phyloP scores from a whole-genome alignment of 441 rosid genomes.

The Breynia disticha region DNA sequence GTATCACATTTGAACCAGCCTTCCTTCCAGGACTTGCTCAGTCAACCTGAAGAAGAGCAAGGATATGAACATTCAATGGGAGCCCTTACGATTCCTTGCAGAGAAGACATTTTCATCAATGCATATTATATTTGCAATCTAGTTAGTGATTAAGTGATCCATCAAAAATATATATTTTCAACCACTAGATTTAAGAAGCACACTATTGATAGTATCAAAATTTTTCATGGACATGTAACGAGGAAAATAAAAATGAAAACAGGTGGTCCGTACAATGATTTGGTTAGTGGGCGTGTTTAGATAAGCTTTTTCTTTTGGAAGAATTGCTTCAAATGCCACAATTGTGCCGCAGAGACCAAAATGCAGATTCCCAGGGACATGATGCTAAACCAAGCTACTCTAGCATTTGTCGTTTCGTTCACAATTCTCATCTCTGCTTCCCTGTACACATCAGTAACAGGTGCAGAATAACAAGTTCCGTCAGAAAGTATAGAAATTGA shows the following conservation, averaged over 20 bases:
- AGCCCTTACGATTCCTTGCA: not conserved
- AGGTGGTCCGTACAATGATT: not conserved
- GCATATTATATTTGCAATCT: too few relatives aligned
- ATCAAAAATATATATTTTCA: too few relatives aligned
- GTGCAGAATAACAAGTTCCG: not conserved
- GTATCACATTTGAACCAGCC: not conserved
- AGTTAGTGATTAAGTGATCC: too few relatives aligned
- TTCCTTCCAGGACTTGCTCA: not conserved
- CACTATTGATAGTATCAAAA: too few relatives aligned
- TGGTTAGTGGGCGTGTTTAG: constrained; percentile 17
- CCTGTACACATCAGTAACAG: constrained; percentile 24
- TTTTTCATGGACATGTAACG: not conserved
- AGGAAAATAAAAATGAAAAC: not conserved
- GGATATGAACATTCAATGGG: not conserved
- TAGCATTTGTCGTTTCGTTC: constrained; percentile 55
- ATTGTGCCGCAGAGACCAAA: constrained; percentile 48
- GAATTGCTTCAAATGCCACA: constrained; percentile 67
- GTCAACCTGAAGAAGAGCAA: not conserved
- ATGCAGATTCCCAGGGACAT: constrained; percentile 72
- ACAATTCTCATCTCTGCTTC: constrained; percentile 69
- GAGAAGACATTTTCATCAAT: not conserved
- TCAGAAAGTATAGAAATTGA: not conserved
- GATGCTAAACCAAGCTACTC: constrained; percentile 64
- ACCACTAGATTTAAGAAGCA: too few relatives aligned
- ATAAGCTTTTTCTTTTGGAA: constrained; percentile 81